A percentile compares a stretch with the other conserved stretches of the same genome.
These are phyloP conservation scores for Platanthera zijinensis DNA, from an alignment of 106 monocot species.

Conservation along the genomic window DNA sequence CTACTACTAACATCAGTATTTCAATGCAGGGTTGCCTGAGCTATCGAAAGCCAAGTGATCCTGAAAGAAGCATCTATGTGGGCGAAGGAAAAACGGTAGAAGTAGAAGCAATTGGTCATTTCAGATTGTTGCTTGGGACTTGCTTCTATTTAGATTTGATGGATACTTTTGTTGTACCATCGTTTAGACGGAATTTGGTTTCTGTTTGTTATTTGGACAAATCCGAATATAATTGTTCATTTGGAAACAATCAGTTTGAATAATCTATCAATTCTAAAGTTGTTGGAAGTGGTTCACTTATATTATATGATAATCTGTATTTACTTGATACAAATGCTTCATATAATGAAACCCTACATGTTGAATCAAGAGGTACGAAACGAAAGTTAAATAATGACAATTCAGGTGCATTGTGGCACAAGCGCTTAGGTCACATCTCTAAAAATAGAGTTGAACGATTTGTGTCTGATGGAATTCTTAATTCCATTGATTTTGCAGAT, in stretches of 20 bases:
- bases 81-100: too few relatives aligned
- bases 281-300: neutral
- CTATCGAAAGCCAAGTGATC: too few relatives aligned
- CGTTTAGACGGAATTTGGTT: conserved; percentile 14
- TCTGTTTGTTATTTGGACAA: conserved; percentile 10
- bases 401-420: too few relatives aligned
- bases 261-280: neutral
- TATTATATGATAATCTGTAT: neutral
- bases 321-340: too few relatives aligned
- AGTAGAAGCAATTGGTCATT: neutral
- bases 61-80: too few relatives aligned
- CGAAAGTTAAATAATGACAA: too few relatives aligned
- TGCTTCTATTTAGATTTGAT: neutral
- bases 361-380: too few relatives aligned
- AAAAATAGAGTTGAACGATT: neutral
- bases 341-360: too few relatives aligned
- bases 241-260: conserved; percentile 5
- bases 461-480: neutral
- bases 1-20: too few relatives aligned
- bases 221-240: conserved; percentile 9
- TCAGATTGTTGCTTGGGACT: neutral
- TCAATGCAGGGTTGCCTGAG: neutral
- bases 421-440: neutral
- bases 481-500: neutral
- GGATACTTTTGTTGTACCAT: conserved; percentile 8